Conservation (phyloP, 371 early-diverging fungal genomes). For the Thermomucor indicae-seudaticae region DNA sequence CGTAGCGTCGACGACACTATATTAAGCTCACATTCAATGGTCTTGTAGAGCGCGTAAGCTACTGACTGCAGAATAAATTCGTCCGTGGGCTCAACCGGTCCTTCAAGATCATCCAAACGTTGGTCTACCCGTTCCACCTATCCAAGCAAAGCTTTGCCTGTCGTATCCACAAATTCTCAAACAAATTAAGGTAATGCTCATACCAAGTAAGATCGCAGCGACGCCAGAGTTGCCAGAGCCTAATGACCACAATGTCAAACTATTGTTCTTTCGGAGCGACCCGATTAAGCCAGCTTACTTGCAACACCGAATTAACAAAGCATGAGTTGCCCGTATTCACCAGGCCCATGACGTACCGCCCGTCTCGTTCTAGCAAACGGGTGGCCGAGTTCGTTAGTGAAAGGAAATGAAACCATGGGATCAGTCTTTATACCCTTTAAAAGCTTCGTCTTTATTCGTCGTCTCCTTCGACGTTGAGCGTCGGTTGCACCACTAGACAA, state of each 20-base stretch:
- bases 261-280: not conserved
- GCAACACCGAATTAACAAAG: conserved; percentile 85
- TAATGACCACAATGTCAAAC: conserved; percentile 13
- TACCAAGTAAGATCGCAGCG: conserved; percentile 46
- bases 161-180: too few relatives aligned
- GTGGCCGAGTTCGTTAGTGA: not conserved
- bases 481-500: conserved; percentile 26
- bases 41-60: conserved; percentile 48
- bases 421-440: conserved; percentile 20
- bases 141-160: not conserved
- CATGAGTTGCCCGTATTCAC: conserved; percentile 89
- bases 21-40: conserved; percentile 36
- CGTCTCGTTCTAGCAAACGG: conserved; percentile 34
- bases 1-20: too few relatives aligned
- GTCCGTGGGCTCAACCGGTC: conserved; percentile 19
- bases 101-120: conserved; percentile 41
- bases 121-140: conserved; percentile 52
- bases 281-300: conserved; percentile 40
- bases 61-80: conserved; percentile 45
- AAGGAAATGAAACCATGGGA: not conserved
- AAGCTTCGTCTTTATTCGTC: conserved; percentile 37
- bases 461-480: conserved; percentile 28
- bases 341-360: conserved; percentile 57
- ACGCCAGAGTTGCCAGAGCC: conserved; percentile 54
- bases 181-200: not conserved